phyloP scores from a whole-genome alignment of 306 rosid species.

The Quercus dentata region DNA sequence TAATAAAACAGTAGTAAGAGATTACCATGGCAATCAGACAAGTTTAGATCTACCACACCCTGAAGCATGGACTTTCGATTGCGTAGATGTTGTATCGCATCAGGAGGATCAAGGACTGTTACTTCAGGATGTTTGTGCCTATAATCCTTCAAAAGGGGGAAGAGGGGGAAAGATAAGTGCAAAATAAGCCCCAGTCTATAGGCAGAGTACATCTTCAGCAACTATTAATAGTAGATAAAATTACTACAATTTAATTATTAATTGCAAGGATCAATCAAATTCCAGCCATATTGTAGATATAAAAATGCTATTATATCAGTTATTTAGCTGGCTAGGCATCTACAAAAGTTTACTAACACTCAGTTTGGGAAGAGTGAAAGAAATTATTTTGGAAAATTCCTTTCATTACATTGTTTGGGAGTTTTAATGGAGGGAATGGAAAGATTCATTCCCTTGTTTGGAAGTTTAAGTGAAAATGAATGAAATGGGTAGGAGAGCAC shows the following conservation, averaged over 20 bases:
- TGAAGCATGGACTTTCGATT: constrained; percentile 63
- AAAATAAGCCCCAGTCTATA: constrained; percentile 15
- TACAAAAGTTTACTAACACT: no score
- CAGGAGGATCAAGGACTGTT: constrained; percentile 44
- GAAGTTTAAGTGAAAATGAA: no score
- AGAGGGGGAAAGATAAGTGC: not conserved
- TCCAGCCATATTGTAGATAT: not conserved
- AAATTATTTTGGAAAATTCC: no score
- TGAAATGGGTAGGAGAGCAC: no score
- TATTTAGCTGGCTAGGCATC: no score
- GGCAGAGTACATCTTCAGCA: constrained; percentile 11
- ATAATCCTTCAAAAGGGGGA: constrained; percentile 40
- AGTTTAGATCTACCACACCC: constrained; percentile 47
- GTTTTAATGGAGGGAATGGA: no score
- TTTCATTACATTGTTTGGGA: no score
- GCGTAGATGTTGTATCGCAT: constrained; percentile 43
- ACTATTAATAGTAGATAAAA: not conserved
- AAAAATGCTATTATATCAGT: no score
- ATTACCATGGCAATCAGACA: constrained; percentile 48
- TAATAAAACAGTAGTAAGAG: constrained; percentile 6
- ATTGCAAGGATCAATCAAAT: not conserved
- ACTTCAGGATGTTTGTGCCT: constrained; percentile 45
- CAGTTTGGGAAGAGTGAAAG: no score
- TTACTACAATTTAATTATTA: not conserved
- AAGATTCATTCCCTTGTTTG: no score